phyloP scores from a whole-genome alignment of 176 grass and related monocot genomes.

The Zea mays region DNA sequence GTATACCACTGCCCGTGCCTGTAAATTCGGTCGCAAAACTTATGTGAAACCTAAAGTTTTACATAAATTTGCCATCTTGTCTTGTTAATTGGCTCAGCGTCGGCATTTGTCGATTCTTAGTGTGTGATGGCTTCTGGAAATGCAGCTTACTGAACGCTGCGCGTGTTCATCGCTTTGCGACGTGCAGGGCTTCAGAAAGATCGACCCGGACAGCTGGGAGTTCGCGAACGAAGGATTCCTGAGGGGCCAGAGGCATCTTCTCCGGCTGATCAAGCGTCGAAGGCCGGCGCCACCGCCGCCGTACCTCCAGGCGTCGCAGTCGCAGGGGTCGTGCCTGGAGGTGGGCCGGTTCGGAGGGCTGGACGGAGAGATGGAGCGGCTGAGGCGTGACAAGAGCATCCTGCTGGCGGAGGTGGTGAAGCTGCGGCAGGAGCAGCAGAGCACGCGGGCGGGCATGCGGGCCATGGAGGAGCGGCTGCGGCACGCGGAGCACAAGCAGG shows the following conservation, averaged over 20 bases:
- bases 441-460: constrained; percentile 46
- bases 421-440: constrained; percentile 72
- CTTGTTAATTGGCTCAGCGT: background rate
- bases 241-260: constrained; percentile 60
- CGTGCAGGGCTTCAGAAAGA: constrained; percentile 86
- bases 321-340: constrained; percentile 48
- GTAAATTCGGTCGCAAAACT: constrained; percentile 33
- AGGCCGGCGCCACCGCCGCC: constrained; percentile 29
- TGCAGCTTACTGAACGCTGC: background rate
- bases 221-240: constrained; percentile 84
- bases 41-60: constrained; percentile 41
- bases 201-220: constrained; percentile 81
- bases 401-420: constrained; percentile 70
- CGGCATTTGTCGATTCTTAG: background rate
- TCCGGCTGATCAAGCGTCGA: constrained; percentile 68
- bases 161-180: constrained; percentile 5
- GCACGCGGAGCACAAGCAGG: constrained; percentile 56
- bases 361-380: constrained; percentile 57
- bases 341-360: constrained; percentile 51
- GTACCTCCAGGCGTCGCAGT: constrained; percentile 23
- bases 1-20: constrained; percentile 24
- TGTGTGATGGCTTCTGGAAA: background rate
- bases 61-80: constrained; percentile 9
- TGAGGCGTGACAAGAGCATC: constrained; percentile 65
- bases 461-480: constrained; percentile 64